Evolutionary conservation across 768 basidiomycete species (phyloP).

Genomic region (Suillus plorans): DNA sequence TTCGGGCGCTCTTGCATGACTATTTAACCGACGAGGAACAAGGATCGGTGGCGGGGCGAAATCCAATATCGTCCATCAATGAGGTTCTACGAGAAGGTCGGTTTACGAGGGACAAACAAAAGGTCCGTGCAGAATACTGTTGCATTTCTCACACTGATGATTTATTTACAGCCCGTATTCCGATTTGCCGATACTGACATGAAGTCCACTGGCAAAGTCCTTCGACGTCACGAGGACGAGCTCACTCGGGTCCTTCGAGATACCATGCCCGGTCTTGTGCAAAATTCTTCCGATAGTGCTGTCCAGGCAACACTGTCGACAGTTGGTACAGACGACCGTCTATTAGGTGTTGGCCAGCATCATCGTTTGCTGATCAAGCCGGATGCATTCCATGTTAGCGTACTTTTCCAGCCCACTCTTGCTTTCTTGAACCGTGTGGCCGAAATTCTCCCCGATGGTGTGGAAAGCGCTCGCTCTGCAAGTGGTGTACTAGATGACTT

Average conservation of each 20-base stretch:
- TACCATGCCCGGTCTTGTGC: slow-evolving; percentile 92
- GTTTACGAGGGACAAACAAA: slow-evolving; percentile 73
- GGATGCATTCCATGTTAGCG: slow-evolving; percentile 91
- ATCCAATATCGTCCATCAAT: slow-evolving; percentile 91
- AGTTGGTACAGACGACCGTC: slow-evolving; percentile 70
- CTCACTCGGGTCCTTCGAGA: slow-evolving; percentile 81
- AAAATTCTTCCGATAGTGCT: slow-evolving; percentile 61
- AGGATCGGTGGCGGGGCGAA: slow-evolving; percentile 73
- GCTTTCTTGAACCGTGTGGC: slow-evolving; percentile 76
- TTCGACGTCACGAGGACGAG: slow-evolving; percentile 81
- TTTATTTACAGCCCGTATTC: slow-evolving; percentile 66
- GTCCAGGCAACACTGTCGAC: slow-evolving; percentile 57
- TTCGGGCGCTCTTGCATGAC: slow-evolving; percentile 79
- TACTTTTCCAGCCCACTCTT: slow-evolving; percentile 93
- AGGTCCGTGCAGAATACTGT: slow-evolving; percentile 43
- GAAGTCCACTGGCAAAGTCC: slow-evolving; percentile 63
- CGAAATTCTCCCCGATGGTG: slow-evolving; percentile 69
- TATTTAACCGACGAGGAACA: slow-evolving; percentile 93
- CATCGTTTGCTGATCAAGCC: slow-evolving; percentile 86
- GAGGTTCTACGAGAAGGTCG: slow-evolving; percentile 88
- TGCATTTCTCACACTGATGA: not conserved
- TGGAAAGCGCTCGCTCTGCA: slow-evolving; percentile 64
- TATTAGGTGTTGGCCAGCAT: slow-evolving; percentile 70
- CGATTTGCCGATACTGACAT: slow-evolving; percentile 88
- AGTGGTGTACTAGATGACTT: slow-evolving; percentile 87